Evolutionary conservation across 148 eudicot genomes (phyloP).

Genomic region (Vaccinium macrocarpon): DNA sequence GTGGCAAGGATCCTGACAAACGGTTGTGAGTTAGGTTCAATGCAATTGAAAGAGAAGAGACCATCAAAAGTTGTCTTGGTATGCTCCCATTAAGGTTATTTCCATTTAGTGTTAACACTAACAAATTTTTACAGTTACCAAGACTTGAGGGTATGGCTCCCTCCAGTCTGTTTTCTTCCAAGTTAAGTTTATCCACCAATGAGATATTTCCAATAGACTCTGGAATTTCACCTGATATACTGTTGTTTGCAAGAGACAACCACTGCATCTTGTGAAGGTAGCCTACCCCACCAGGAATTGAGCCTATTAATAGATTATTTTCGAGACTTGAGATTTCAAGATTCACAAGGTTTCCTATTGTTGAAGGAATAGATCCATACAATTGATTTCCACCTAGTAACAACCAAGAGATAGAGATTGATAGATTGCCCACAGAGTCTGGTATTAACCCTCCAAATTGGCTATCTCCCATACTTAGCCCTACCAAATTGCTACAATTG

Average conservation of each 20-base stretch:
- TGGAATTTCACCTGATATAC: slow-evolving; percentile 11
- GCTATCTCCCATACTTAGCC: neutral
- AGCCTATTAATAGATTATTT: neutral
- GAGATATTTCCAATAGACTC: slow-evolving; percentile 12
- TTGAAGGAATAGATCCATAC: slow-evolving; percentile 7
- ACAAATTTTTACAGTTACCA: neutral
- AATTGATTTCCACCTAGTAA: neutral
- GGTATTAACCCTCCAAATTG: slow-evolving; percentile 1
- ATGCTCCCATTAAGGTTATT: slow-evolving; percentile 18
- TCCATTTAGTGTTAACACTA: neutral
- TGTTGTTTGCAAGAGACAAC: neutral
- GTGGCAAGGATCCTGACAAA: slow-evolving; percentile 4
- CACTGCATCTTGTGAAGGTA: neutral
- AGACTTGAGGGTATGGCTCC: slow-evolving; percentile 7
- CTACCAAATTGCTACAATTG: slow-evolving; percentile 14
- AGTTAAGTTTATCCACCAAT: neutral
- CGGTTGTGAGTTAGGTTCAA: neutral
- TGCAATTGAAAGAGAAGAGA: neutral
- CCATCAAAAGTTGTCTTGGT: neutral
- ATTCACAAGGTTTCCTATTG: neutral
- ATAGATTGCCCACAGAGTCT: slow-evolving; percentile 11
- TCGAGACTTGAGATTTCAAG: neutral
- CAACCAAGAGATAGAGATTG: neutral
- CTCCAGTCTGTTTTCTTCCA: neutral
- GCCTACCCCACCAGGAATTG: neutral